Base-by-base conservation (phyloP, 2,329 filamentous ascomycete genomes). In the Paecilomyces fulvus region DNA sequence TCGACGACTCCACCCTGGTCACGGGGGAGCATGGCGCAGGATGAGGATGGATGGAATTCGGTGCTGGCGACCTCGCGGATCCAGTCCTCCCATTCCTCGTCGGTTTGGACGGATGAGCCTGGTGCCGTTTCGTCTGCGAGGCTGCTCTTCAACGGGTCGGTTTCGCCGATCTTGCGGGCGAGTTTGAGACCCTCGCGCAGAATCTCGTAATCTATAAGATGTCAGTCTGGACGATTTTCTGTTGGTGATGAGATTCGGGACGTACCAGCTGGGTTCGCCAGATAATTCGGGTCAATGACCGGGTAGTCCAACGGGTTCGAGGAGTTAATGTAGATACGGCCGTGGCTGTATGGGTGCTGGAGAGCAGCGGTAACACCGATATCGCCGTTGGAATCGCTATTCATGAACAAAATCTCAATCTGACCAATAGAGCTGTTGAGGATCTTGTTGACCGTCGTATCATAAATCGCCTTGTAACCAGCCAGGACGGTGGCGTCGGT, bases 261-360 rank as follows among this genome's bases (percentile, higher is more conserved):
- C 59, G 9, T 62, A 67, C 65, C 65, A 9, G 60, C 58, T 46
- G 64, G 60, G n/a, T 67, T 64, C 10, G 30, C 14, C 0, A 68
- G 52, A 28, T 68, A 68, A 46, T 65, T 66, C 1, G 66, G 66
- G 48, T 68, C 66, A 23, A 68, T 68, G 8, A 67, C 63, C 1
- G 66, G 66, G 48, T 64, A 65, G 28, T 67, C 64, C 53, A 68
- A 54, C 17, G 65, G 64, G 31, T 67, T 55, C 1, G 66, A 67
- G 9, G 65, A 67, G 52, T 67, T 67, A 58, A 68, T 68, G 49
- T 67, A 67, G 49, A 68, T 59, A 1, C 65, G 63, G 10, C 66
- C 66, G 14, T 67, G 66, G 43, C 65, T 67, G 55, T 61, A 67
- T 12, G 67, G 67, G 56, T 67, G 66, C 58, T 65, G 68, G 6